These are phyloP conservation scores for Eremochloa ophiuroides DNA, from an alignment of 176 grass and related monocot species.

Conservation along the genomic window DNA sequence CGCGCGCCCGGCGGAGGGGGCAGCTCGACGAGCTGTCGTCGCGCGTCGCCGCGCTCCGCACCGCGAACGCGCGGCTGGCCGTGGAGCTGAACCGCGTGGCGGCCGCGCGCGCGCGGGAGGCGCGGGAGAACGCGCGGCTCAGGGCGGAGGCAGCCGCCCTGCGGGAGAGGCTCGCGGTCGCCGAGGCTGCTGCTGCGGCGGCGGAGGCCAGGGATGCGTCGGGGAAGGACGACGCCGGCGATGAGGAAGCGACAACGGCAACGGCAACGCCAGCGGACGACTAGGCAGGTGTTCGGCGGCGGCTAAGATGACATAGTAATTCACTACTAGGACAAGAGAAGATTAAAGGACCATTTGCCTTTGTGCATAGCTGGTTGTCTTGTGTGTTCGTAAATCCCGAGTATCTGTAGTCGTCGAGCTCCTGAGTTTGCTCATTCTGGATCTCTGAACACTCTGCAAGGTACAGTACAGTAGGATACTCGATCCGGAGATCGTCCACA, in stretches of 20 bases:
- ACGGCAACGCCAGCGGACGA: neutral
- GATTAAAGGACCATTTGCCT: neutral
- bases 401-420: neutral
- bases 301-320: neutral
- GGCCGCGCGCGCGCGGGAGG: slow-evolving; percentile 15
- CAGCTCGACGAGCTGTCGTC: slow-evolving; percentile 42
- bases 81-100: slow-evolving; percentile 41
- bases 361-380: neutral
- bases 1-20: slow-evolving; percentile 34
- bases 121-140: slow-evolving; percentile 29
- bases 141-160: neutral
- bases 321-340: neutral
- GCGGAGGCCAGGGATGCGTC: neutral
- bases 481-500: neutral
- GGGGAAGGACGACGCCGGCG: neutral
- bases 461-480: neutral
- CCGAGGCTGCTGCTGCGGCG: neutral
- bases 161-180: slow-evolving; percentile 19
- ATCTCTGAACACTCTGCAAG: neutral
- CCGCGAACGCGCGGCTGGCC: slow-evolving; percentile 34
- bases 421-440: neutral
- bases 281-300: neutral
- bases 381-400: neutral
- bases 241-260: neutral
- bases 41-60: slow-evolving; percentile 23